Conservation (phyloP, 768 basidiomycete species). For the Rhizopogon vinicolor region DNA sequence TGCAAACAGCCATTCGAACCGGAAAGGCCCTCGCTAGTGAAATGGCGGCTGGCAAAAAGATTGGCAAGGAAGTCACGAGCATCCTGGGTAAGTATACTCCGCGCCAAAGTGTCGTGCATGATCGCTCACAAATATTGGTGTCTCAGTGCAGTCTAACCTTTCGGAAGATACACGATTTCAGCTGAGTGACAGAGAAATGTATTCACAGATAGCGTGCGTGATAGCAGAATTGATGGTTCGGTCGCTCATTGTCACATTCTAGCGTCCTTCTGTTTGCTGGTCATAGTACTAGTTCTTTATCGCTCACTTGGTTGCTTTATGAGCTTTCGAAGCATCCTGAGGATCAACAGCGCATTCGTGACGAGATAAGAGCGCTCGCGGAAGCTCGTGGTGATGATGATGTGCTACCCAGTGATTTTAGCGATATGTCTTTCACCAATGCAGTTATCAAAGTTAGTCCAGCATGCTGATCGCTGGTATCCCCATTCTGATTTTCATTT, state of each 20-base stretch:
- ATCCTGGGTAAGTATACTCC: conserved; percentile 19
- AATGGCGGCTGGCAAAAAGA: conserved; percentile 15
- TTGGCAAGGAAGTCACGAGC: conserved; percentile 29
- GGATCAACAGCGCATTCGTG: conserved; percentile 10
- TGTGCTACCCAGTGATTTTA: conserved; percentile 26
- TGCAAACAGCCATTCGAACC: conserved; percentile 17
- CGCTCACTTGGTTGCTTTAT: conserved; percentile 9
- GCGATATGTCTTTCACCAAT: conserved; percentile 27
- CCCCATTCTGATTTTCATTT: too few relatives aligned
- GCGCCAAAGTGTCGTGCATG: neutral
- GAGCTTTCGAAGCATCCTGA: conserved; percentile 11
- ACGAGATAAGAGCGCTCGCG: conserved; percentile 12
- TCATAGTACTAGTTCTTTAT: conserved; percentile 12
- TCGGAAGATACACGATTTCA: conserved; percentile 22
- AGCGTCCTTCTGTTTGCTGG: conserved; percentile 13
- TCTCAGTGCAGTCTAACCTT: conserved; percentile 25
- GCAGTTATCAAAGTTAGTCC: conserved; percentile 28
- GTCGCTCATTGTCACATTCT: conserved; percentile 21
- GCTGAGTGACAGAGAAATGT: conserved; percentile 26
- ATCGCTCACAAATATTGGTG: neutral
- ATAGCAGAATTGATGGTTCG: conserved; percentile 5
- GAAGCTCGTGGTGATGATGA: conserved; percentile 19
- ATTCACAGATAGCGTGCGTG: conserved; percentile 26
- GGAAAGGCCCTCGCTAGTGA: conserved; percentile 17
- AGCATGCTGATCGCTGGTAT: too few relatives aligned